Evolutionary conservation across 2,329 filamentous ascomycete species (phyloP), one percentile per base, ranked within the genome.

Genomic region (Uncinocarpus reesii): DNA sequence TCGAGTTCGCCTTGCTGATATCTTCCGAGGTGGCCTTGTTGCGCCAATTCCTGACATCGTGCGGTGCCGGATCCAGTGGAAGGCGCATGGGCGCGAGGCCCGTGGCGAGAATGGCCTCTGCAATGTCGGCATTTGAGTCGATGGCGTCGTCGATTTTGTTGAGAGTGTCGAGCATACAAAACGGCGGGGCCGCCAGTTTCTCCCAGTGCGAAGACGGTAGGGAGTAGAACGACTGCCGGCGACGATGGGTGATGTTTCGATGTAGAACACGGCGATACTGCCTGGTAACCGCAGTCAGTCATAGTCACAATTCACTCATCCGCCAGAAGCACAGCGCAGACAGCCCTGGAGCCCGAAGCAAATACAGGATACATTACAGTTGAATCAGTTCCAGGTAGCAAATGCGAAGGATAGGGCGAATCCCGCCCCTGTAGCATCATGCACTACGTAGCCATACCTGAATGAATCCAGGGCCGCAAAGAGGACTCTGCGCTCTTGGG

Each of bases 171-270:
- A 94, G 76, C 46, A 92, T 80, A 50, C 80, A 84, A 70, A 96
- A 93, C 0, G 89, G 90, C 0, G 85, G 81, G 3, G 76, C 76
- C 0, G 87, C 81, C 0, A 98, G 77, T 61, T 94, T 76, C 59
- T 84, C 78, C 81, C 87, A 92, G 63, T 98, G 89, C 1, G 76
- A 72, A 50, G 83, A 80, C 1, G 90, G 87, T 4, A 98, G 75
- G 7, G 88, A 85, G 65, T 96, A 98, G 67, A 98, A 95, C 11
- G 87, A 84, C 65, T 92, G 88, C 23, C 93, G 81, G 18, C 92
- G 83, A 15, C 89, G 76, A 65, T 96, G 90, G 3, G 90, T 96
- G 55, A 85, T 83, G 65, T 94, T 93, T 69, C 84, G 84, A 64
- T 96, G 90, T 4, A 89, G 84, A 20, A 81, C 78, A 58, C 82